Base-by-base conservation (phyloP, 2,329 filamentous ascomycete genomes). In the Xylaria hypoxylon region DNA sequence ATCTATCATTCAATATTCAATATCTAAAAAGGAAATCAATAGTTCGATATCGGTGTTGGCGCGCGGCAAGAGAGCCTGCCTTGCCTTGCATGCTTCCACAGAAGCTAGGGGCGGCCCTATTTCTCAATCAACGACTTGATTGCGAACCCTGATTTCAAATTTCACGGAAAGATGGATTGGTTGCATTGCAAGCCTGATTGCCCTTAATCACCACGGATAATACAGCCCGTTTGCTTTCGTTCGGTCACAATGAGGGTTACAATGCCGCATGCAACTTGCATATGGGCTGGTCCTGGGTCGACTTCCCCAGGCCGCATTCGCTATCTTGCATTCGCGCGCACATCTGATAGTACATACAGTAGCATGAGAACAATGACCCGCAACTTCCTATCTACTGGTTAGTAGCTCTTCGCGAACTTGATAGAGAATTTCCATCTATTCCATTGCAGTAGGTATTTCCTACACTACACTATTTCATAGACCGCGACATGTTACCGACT, bases 251-350 rank as follows among this genome's bases (percentile, higher is more conserved):
- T 44, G 44, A 69, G 58, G 65, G 69, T 70, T 70, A 28, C 64
- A 71, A 53, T 70, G 67, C 69, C 42, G 62, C 60, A 66, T 68
- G 62, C 64, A 56, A 58, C 62, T 58, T 28, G 10, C 31, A 61
- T 59, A 51, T 47, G 60, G 50, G 38, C 53, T 40, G 59, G 44
- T 65, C 58, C 44, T 38, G 44, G 45, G 51, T 52, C 60, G 65
- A 52, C 52, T 58, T 42, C 28, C n/a, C 58, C 19, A 38, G 22
- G 56, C 57, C 63, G 40, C 40, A 35, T 35, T 47, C 44, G 24
- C 40, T 38, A 38, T n/a, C n/a, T n/a, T n/a, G 40, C 35, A 28
- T 52, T 63, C 51, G n/a, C 35, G 45, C 19, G 19, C 17, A 42
- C 2, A n/a, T 55, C n/a, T 59, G 33, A n/a, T 38, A n/a, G n/a